phyloP scores from a whole-genome alignment of 805 yeast genomes.

The Lipomyces oligophaga region DNA sequence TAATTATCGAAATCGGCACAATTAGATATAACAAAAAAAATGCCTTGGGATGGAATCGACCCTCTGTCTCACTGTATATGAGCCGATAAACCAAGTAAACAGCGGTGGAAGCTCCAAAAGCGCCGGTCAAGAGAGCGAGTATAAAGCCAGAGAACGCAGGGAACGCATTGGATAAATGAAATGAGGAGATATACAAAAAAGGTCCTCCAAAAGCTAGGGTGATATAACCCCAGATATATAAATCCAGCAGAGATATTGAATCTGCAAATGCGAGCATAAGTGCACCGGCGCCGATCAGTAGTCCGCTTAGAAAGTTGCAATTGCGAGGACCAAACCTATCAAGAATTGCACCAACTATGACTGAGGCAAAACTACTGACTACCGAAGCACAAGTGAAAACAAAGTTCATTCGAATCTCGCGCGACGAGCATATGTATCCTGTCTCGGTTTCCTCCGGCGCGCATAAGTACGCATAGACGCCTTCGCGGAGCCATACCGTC shows the following conservation, averaged over 20 bases:
- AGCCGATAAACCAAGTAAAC: constrained; percentile 72
- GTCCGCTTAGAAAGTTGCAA: constrained; percentile 71
- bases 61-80: constrained; percentile 46
- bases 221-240: constrained; percentile 70
- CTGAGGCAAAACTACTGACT: constrained; percentile 75
- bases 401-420: constrained; percentile 75
- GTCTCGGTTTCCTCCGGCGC: constrained; percentile 34
- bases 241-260: constrained; percentile 46
- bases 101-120: constrained; percentile 90
- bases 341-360: constrained; percentile 74
- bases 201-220: constrained; percentile 88
- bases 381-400: constrained; percentile 86
- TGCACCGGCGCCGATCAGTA: constrained; percentile 56
- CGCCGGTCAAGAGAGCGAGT: constrained; percentile 83
- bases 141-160: constrained; percentile 78
- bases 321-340: constrained; percentile 78
- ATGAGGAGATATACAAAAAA: constrained; percentile 82
- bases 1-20: constrained; percentile 73
- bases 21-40: constrained; percentile 67
- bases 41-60: constrained; percentile 44
- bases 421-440: constrained; percentile 54
- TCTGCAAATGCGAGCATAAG: constrained; percentile 44
- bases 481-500: constrained; percentile 72
- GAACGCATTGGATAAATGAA: constrained; percentile 84
- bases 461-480: constrained; percentile 68